Evolutionary conservation across 495 filamentous ascomycete species (phyloP), one percentile per base, ranked within the genome.

Genomic region (Saxophila tyrrhenica): DNA sequence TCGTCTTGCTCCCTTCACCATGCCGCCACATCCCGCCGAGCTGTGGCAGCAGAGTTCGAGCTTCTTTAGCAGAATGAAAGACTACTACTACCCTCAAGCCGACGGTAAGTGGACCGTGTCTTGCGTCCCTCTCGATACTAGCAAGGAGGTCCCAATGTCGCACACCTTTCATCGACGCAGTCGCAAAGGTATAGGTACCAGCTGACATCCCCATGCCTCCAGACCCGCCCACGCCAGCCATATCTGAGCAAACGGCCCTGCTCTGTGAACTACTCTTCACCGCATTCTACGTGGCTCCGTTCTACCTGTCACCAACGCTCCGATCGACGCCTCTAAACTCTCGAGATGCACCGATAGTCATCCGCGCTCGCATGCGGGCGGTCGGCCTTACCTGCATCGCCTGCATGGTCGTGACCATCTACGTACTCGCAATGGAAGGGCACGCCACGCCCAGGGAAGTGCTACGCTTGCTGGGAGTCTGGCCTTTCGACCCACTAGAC

Each of bases 311-410:
- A 21, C 61, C 78, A 5, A 73, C 78, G 25, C 92, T 89, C 5
- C 83, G 89, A 19, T 89, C 90, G 2, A 89, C 87, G 0, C 77
- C 79, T n/a, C 79, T 75, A 49, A 78, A 95, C 19, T 85, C 86
- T 50, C 83, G 92, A 53, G 91, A 97, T 78, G 80, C 86, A 20
- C 89, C 92, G 19, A 85, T 83, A 9, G 90, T 94, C 19, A 95
- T 98, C 69, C 85, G 84, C 48, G 84, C 86, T 56, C 82, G 92
- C 60, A 85, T 94, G 64, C 75, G 84, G 50, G 81, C 81, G 42
- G 92, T 95, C 62, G 81, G 77, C 2, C 51, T 83, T 46, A 84
- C 87, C 15, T 87, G 84, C 65, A 57, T 82, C 54, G 50, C 80
- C 48, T 79, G 80, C 68, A 75, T 79, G 17, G 22, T 73, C 17